A percentile compares a stretch with the other conserved stretches of the same genome.
Evolutionary conservation across 176 grass and related monocot genomes (phyloP).

Genomic region (Tillandsia leiboldiana): DNA sequence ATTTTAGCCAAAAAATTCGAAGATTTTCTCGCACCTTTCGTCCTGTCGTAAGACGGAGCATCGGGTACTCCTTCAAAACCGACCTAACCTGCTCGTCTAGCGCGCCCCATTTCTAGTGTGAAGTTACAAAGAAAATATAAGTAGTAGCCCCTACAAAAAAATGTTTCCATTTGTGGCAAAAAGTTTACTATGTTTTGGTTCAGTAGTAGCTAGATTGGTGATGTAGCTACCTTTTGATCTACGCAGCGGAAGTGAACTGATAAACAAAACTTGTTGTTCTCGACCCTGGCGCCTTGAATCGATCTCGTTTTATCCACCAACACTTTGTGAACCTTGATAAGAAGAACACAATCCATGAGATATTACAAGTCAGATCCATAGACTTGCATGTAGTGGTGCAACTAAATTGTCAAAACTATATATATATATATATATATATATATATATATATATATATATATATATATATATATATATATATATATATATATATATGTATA

Average conservation of each 20-base stretch:
- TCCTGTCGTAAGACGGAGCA: slow-evolving; percentile 46
- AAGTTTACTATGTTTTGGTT: neutral
- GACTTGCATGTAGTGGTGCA: too few relatives aligned
- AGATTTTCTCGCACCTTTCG: slow-evolving; percentile 43
- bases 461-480: too few relatives aligned
- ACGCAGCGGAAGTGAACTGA: slow-evolving; percentile 84
- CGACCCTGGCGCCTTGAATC: slow-evolving; percentile 53
- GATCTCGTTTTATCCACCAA: slow-evolving; percentile 41
- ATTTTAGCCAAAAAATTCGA: neutral
- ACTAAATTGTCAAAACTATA: neutral
- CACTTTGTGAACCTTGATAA: slow-evolving; percentile 37
- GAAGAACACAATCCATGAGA: neutral
- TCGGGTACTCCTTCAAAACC: slow-evolving; percentile 62
- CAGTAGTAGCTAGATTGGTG: neutral
- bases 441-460: too few relatives aligned
- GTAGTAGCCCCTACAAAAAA: neutral
- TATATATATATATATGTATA: too few relatives aligned
- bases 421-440: too few relatives aligned
- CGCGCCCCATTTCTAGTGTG: slow-evolving; percentile 28
- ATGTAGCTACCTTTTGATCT: slow-evolving; percentile 41
- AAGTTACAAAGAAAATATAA: neutral
- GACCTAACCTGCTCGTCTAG: slow-evolving; percentile 48
- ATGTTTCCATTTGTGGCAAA: neutral
- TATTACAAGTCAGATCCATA: neutral
- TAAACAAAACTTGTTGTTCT: slow-evolving; percentile 88